Evolutionary conservation across 805 yeast species (phyloP).

Genomic region (Wickerhamomyces queroliae): DNA sequence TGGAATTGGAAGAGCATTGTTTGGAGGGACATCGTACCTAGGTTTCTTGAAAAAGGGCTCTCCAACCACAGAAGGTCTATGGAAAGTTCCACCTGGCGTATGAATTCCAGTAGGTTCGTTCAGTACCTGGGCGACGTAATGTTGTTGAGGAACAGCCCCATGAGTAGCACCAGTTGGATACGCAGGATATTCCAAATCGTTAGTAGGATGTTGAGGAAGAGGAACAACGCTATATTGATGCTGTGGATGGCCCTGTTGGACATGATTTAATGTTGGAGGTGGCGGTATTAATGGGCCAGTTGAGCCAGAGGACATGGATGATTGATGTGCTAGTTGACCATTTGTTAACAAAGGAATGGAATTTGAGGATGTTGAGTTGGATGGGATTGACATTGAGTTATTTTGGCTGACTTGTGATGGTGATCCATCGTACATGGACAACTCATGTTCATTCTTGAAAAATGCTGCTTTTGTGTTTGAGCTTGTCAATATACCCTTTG

Average conservation of each 20-base stretch:
- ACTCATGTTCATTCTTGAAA: slow-evolving; percentile 3
- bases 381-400: too few relatives aligned
- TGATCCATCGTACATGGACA: background rate
- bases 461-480: slow-evolving; percentile 9
- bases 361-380: background rate
- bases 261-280: slow-evolving; percentile 3
- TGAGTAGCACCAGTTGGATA: background rate
- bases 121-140: too few relatives aligned
- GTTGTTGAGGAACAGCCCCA: too few relatives aligned
- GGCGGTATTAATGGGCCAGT: slow-evolving; percentile 1
- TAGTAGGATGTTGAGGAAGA: background rate
- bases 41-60: background rate
- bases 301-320: background rate
- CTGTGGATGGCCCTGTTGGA: slow-evolving; percentile 2
- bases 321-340: background rate
- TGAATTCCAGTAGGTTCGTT: background rate
- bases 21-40: too few relatives aligned
- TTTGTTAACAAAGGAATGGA: background rate
- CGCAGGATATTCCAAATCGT: background rate
- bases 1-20: background rate
- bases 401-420: too few relatives aligned
- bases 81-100: background rate
- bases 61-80: background rate
- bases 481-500: slow-evolving; percentile 15
- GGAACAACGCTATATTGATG: background rate